Evolutionary conservation across 2,329 filamentous ascomycete genomes (phyloP).

Genomic region (Ascocoryne sarcoides): DNA sequence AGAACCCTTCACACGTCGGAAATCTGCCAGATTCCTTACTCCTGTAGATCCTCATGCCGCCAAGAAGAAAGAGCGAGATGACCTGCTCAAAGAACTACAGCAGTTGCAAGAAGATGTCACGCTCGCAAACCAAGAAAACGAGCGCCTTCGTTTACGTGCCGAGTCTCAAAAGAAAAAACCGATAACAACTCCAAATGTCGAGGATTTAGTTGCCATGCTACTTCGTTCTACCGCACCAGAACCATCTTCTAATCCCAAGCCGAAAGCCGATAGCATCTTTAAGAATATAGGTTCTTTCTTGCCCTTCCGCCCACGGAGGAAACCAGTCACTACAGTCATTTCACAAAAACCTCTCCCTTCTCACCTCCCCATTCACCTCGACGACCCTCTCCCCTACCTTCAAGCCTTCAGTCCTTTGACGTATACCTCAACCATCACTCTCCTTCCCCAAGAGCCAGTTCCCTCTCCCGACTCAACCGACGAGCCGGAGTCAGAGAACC

Average conservation of each 20-base stretch:
- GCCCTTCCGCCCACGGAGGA: conserved; percentile 23
- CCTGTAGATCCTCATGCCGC: conserved; percentile 28
- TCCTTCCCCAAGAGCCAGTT: conserved; percentile 30
- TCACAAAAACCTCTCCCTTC: conserved; percentile 41
- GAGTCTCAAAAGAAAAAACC: conserved; percentile 24
- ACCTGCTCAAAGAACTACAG: conserved; percentile 46
- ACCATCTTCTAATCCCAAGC: conserved; percentile 5
- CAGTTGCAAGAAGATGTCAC: conserved; percentile 50
- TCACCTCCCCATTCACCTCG: conserved; percentile 54
- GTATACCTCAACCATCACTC: conserved; percentile 46
- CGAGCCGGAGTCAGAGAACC: conserved; percentile 14
- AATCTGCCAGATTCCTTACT: conserved; percentile 22
- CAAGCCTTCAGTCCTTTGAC: conserved; percentile 62
- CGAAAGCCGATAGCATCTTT: conserved; percentile 22
- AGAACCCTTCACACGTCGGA: conserved; percentile 14
- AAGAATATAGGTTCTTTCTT: conserved; percentile 25
- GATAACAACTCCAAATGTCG: conserved; percentile 36
- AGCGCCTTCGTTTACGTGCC: conserved; percentile 38
- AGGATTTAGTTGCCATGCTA: conserved; percentile 23
- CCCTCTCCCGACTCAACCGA: conserved; percentile 15
- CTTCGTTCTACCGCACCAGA: conserved; percentile 17
- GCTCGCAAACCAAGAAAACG: conserved; percentile 48
- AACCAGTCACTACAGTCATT: conserved; percentile 26
- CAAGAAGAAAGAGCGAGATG: conserved; percentile 44
- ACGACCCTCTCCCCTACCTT: conserved; percentile 60